Base-by-base conservation (phyloP, 106 monocot species). In the Acorus calamus region DNA sequence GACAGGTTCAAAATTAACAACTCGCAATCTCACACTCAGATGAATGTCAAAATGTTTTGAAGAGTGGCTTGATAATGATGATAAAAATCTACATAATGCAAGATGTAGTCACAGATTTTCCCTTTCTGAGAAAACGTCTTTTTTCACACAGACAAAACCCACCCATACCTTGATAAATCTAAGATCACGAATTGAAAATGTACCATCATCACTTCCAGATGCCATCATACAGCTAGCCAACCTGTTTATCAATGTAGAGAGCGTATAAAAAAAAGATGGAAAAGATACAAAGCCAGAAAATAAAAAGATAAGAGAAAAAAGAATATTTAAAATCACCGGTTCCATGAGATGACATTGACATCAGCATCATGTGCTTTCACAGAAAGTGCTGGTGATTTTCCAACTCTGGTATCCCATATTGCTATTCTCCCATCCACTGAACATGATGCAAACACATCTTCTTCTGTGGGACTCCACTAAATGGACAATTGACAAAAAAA, bases 341-440 rank as follows among this genome's bases (percentile, higher is more conserved):
- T 96, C 96, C 96, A 96, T 74, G 96, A 91, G 10, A 96, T 96
- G 57, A 96, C 91, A 83, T 96, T 96, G 55, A 91, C 85, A 71
- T 96, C 96, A 62, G 85, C 43, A 41, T 78, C 59, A 73, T 96
- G 90, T 53, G 96, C 91, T 61, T 91, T 87, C 4, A 96, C 41
- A 66, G 87, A 87, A 70, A 91, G 14, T 60, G 77, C 87, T 49
- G 96, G 91, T 61, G 72, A 66, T 79, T 76, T 96, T 9, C 96
- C 96, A 44, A 77, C 46, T 62, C 96, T 73, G 3, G 67, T 70
- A 78, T 96, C 96, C 96, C 96, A 96, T 64, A 96, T 96, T 53
- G 80, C 68, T 66, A 96, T 72, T 52, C 58, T 88, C 14, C 83
- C 74, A 74, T 96, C 96, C 76, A 80, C 96, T 2, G 96, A 96